Evolutionary conservation across 768 basidiomycete species (phyloP).

Genomic region (Lactarius vividus): DNA sequence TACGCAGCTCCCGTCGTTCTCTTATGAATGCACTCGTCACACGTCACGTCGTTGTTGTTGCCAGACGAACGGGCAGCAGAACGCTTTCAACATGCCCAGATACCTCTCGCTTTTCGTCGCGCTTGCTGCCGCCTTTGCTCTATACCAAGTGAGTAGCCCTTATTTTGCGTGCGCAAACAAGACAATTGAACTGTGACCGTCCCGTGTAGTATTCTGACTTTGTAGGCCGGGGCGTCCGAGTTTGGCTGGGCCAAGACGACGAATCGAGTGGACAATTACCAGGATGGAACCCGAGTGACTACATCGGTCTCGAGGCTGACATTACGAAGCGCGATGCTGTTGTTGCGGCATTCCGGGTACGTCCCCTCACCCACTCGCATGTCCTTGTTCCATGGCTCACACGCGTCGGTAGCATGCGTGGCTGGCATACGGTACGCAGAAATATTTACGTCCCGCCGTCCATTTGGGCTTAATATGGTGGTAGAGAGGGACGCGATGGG

Average conservation of each 20-base stretch:
- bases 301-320: constrained; percentile 51
- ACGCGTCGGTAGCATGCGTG: constrained; percentile 66
- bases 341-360: constrained; percentile 75
- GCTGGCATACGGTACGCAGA: constrained; percentile 69
- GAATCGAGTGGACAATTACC: constrained; percentile 17
- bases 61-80: background rate
- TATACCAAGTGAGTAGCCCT: constrained; percentile 14
- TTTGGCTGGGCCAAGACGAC: constrained; percentile 18
- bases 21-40: background rate
- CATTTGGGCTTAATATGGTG: constrained; percentile 20
- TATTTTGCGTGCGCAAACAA: background rate
- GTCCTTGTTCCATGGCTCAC: constrained; percentile 15
- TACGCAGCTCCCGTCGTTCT: background rate
- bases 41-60: background rate
- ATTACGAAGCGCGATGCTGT: constrained; percentile 63
- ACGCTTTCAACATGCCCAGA: background rate
- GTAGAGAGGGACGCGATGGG: constrained; percentile 89
- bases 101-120: constrained; percentile 1
- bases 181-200: background rate
- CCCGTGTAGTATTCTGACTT: constrained; percentile 13
- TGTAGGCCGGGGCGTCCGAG: background rate
- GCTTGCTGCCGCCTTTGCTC: constrained; percentile 3
- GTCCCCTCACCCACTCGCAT: constrained; percentile 24
- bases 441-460: background rate
- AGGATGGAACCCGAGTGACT: constrained; percentile 24